Conservation (phyloP, 2,329 filamentous ascomycete species). For the Paecilomyces formosus region DNA sequence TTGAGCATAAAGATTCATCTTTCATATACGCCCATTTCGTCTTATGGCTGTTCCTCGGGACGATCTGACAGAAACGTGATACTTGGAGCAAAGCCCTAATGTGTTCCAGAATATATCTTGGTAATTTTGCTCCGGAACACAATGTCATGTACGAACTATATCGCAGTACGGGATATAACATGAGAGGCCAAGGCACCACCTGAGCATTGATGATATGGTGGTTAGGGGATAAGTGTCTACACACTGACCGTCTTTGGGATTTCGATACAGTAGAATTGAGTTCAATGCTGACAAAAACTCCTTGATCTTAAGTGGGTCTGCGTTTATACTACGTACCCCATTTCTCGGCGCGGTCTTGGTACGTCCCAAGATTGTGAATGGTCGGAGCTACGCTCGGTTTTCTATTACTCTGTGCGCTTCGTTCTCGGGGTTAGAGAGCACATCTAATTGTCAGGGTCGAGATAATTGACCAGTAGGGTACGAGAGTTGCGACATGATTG, state of each 20-base stretch:
- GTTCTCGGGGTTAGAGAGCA: background rate
- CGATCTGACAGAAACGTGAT: too few species aligned
- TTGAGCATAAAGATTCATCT: background rate
- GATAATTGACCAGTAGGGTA: background rate
- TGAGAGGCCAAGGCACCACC: background rate
- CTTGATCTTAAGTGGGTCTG: background rate
- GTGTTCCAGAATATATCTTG: too few species aligned
- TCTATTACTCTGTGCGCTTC: background rate
- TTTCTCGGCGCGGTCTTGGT: background rate
- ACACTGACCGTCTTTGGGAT: background rate
- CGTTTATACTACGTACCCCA: background rate
- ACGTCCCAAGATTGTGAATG: background rate
- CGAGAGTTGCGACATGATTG: background rate
- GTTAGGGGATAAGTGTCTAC: background rate
- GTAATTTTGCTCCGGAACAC: too few species aligned
- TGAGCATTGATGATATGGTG: background rate
- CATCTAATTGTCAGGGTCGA: background rate
- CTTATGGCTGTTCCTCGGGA: background rate
- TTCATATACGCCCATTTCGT: background rate
- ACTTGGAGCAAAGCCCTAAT: too few species aligned
- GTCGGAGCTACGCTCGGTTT: background rate
- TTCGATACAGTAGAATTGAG: background rate
- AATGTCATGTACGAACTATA: too few species aligned
- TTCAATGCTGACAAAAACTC: background rate
- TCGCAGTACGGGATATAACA: background rate